Base-by-base conservation (phyloP, 2,329 filamentous ascomycete species). In the Exophiala mesophila region DNA sequence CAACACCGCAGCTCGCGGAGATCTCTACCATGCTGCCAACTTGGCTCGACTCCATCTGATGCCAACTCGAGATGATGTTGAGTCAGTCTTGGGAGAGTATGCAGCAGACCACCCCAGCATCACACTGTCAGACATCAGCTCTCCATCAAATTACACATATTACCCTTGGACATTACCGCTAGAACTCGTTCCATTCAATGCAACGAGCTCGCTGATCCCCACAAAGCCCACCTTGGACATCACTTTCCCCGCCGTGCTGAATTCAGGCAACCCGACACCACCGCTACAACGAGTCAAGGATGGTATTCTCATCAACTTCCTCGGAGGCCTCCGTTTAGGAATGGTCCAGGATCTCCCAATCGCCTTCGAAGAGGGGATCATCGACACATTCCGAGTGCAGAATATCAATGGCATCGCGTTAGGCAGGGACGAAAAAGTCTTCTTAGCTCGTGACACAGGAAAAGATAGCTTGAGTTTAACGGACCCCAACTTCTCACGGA, bases 141-240 rank as follows among this genome's bases (percentile, higher is more conserved):
- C 80, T 10, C 77, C 77, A 5, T 81, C 80, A 1, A 94, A 94
- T 56, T 82, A 89, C 61, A 90, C 84, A 0, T 82, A 86, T 56
- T 97, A 88, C 58, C 92, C 92, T 0, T 97, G 90, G 90, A 97
- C 92, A 0, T 69, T 98, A 0, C 90, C 92, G 0, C 70, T 72
- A 1, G 73, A 78, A 18, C 72, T 94, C 54, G 74, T 96, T 2
- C 88, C 89, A 0, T 65, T 69, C 7, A 80, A 94, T 56, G 90
- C 85, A 1, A 83, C 75, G n/a, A 94, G 87, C 54, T 74, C 82
- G 3, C 78, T 77, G 9, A 82, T 94, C 52, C 73, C 79, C 4
- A 72, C 80, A 43, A 82, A 83, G 13, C 73, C 83, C 7, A 84
- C 87, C 2, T 81, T 92, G 39, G 81, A 83, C 40, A 72, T 84